Evolutionary conservation across 768 basidiomycete genomes (phyloP), one percentile per base, ranked within the genome.

Genomic region (Mycena capillaripes): DNA sequence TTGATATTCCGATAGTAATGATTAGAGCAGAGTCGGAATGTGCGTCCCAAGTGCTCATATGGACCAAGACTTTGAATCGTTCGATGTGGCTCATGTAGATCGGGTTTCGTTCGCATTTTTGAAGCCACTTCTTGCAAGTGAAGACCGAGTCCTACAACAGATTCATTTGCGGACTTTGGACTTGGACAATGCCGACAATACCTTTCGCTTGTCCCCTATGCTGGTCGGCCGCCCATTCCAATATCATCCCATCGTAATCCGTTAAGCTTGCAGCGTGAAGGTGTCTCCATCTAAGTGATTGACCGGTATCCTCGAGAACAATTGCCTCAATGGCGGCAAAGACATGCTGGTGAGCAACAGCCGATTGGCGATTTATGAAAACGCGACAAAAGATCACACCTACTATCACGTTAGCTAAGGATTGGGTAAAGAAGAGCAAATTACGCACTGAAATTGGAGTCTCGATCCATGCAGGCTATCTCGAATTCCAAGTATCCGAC

Each of bases 181-280:
- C 8, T 38, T 38, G 14, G 36, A 7, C 36, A 6, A 38, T 7
- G n/a, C 14, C 8, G 6, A 38, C 8, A 38, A 6, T 38, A 44
- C 75, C 78, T 74, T 60, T n/a, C 14, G 62, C 70, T 32, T 44
- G 63, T 4, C 56, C 38, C 7, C 56, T 9, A n/a, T 61, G 36
- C 48, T 66, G 64, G 23, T 66, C 64, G 8, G 23, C 64, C 7
- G 30, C 46, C 67, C 67, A 69, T n/a, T 19, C 19, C 4, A 60
- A 27, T 8, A 69, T 69, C 44, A 38, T 29, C 3, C n/a, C 46
- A 5, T 32, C 67, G 6, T n/a, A 50, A 25, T 69, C 57, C 6
- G 11, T 21, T 27, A 29, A 25, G 29, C 52, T 40, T 14, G 9
- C 3, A 38, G 62, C 60, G 36, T 70, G 69, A 2, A 70, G 30